These are phyloP conservation scores for Rubia tinctorum DNA, from an alignment of 305 asterid genomes.

Conservation along the genomic window DNA sequence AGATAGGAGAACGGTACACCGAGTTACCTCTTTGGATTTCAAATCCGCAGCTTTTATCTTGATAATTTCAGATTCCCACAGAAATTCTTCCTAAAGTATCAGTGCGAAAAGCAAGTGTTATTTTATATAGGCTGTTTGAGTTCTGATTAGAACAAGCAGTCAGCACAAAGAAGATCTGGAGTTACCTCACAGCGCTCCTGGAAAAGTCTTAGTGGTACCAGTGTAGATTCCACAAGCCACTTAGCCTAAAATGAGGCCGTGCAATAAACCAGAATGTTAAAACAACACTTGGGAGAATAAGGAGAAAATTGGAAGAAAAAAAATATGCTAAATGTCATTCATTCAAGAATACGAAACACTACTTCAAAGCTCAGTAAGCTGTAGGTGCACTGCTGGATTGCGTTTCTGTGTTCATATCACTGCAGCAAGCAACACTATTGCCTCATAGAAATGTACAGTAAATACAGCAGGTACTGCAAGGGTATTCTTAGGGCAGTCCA, in stretches of 20 bases:
- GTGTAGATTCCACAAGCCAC: conserved; percentile 95
- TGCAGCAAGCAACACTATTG: not conserved
- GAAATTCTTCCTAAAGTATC: conserved; percentile 74
- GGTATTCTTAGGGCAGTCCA: not conserved
- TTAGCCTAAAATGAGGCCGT: conserved; percentile 53
- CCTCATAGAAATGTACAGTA: not conserved
- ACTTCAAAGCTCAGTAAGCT: not conserved
- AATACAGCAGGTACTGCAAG: not conserved
- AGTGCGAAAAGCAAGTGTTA: conserved; percentile 6
- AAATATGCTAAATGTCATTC: not conserved
- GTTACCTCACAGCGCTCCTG: conserved; percentile 97
- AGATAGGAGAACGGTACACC: not conserved
- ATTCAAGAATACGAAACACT: not conserved
- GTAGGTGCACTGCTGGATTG: not conserved
- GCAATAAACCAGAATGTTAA: conserved; percentile 4
- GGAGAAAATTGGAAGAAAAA: not conserved
- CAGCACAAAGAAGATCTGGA: conserved; percentile 2
- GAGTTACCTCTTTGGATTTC: conserved; percentile 87
- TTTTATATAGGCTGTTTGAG: not conserved
- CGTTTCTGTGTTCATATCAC: not conserved
- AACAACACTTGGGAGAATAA: conserved; percentile 12
- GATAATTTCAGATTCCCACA: conserved; percentile 94
- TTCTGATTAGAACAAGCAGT: not conserved
- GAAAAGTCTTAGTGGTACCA: conserved; percentile 86
- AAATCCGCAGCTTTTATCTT: conserved; percentile 92